phyloP scores from a whole-genome alignment of 148 eudicot genomes.

The Limonium bicolor region DNA sequence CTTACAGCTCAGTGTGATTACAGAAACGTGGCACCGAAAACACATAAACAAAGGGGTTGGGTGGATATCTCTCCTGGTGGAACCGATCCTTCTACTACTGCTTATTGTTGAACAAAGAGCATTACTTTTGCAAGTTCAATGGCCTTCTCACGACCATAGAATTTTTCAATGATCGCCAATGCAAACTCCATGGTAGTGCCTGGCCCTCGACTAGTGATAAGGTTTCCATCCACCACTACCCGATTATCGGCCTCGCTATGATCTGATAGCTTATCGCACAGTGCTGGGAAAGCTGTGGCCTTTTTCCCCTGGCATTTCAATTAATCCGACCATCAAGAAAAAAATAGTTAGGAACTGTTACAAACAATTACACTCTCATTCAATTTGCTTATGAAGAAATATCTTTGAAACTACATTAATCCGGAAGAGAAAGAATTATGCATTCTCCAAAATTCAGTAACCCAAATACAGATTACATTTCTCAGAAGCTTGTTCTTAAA shows the following conservation, averaged over 20 bases:
- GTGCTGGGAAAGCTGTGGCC: conserved; percentile 86
- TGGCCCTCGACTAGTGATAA: conserved; percentile 89
- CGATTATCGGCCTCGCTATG: conserved; percentile 56
- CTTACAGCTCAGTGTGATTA: too few species aligned
- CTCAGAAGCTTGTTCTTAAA: too few species aligned
- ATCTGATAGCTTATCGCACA: conserved; percentile 84
- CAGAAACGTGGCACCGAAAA: too few species aligned
- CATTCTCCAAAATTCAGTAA: too few species aligned
- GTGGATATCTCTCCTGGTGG: too few species aligned
- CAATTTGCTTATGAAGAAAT: not conserved
- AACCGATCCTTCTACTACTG: too few species aligned
- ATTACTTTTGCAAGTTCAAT: conserved; percentile 57
- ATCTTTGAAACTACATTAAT: not conserved
- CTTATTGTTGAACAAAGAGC: conserved; percentile 33
- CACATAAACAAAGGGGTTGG: too few species aligned
- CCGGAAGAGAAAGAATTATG: too few species aligned
- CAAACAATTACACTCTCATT: not conserved
- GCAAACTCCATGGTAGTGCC: conserved; percentile 85
- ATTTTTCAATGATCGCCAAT: conserved; percentile 71
- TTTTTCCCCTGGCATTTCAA: conserved; percentile 84
- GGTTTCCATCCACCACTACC: conserved; percentile 92
- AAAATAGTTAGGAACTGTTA: not conserved
- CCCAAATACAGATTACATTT: too few species aligned
- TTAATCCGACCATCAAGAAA: conserved; percentile 2
- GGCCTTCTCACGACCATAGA: conserved; percentile 62